Conservation (phyloP, 768 basidiomycete genomes). For the Chalciporus sphaerocephalus region DNA sequence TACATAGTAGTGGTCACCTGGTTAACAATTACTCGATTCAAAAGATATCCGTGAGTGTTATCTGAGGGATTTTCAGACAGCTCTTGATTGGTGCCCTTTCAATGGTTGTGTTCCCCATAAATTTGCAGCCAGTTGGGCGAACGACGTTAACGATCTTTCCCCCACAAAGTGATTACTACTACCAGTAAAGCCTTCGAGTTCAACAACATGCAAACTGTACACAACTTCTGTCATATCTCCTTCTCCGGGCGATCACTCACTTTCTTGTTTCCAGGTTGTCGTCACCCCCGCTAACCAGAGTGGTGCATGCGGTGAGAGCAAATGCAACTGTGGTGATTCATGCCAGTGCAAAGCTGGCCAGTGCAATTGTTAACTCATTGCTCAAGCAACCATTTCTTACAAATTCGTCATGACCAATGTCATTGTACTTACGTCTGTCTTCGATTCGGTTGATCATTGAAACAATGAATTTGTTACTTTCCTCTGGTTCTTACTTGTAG, state of each 20-base stretch:
- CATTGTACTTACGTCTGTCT: no score
- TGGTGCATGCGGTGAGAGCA: conserved; percentile 1
- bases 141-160: not conserved
- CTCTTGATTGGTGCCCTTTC: not conserved
- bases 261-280: conserved; percentile 3
- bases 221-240: not conserved
- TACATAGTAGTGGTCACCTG: no score
- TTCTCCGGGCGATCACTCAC: not conserved
- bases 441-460: no score
- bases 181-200: no score
- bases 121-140: not conserved
- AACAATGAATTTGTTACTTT: no score
- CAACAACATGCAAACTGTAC: conserved; percentile 17
- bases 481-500: no score
- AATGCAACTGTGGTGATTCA: conserved; percentile 9
- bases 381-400: no score
- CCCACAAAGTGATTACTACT: not conserved
- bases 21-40: no score
- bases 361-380: conserved; percentile 11
- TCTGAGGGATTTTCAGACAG: not conserved
- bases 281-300: conserved; percentile 15
- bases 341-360: conserved; percentile 15
- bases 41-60: no score
- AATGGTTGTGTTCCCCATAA: conserved; percentile 8
- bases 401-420: no score